These are phyloP conservation scores for Mycena rebaudengoi DNA, from an alignment of 768 basidiomycete species.

Conservation along the genomic window DNA sequence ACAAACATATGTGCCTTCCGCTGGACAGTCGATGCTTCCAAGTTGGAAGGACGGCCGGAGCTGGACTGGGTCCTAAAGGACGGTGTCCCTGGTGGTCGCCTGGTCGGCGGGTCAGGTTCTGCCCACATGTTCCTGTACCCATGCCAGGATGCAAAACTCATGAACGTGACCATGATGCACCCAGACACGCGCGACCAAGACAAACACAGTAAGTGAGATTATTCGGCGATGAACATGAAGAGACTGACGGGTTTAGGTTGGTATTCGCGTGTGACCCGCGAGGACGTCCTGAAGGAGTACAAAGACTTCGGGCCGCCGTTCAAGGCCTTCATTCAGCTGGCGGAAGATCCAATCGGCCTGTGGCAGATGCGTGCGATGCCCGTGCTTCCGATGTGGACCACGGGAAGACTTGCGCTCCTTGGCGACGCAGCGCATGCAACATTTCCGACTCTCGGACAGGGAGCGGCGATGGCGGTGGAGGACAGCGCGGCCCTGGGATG, in stretches of 20 bases:
- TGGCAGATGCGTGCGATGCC: slow-evolving; percentile 12
- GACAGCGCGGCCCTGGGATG: slow-evolving; percentile 5
- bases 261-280: neutral
- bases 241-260: neutral
- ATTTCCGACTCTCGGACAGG: slow-evolving; percentile 2
- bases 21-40: slow-evolving; percentile 7
- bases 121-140: neutral
- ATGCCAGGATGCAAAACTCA: neutral
- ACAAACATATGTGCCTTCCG: slow-evolving; percentile 1
- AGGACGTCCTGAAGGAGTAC: slow-evolving; percentile 4
- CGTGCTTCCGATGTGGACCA: slow-evolving; percentile 6
- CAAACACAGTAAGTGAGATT: neutral
- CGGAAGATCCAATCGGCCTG: neutral
- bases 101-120: neutral
- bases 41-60: slow-evolving; percentile 6
- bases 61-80: slow-evolving; percentile 5
- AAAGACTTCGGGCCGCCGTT: neutral
- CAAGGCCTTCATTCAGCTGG: slow-evolving; percentile 3
- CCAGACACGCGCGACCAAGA: slow-evolving; percentile 11
- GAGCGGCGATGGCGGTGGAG: slow-evolving; percentile 14
- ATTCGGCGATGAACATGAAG: too few species aligned
- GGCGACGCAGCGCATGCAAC: slow-evolving; percentile 11
- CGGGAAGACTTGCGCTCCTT: neutral
- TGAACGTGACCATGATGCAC: slow-evolving; percentile 14
- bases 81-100: neutral